Percentiles rank a stretch among this genome's conserved stretches.
Conservation (phyloP, 75 land plant genomes). For the Gnetum montanum region DNA sequence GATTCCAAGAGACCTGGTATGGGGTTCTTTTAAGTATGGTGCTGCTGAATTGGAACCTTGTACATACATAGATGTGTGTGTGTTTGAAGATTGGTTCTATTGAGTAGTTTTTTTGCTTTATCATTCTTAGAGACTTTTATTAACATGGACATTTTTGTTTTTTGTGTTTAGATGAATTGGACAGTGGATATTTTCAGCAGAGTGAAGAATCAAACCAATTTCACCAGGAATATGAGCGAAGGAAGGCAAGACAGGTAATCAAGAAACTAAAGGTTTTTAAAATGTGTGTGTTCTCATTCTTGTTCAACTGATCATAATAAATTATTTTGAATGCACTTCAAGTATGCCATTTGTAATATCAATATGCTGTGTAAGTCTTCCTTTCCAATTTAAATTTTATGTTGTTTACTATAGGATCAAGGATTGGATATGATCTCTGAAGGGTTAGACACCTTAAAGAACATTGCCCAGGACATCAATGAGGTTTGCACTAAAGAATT, state of each 20-base stretch:
- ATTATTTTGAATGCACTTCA: no score
- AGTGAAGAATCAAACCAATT: constrained; percentile 69
- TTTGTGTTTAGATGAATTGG: constrained; percentile 29
- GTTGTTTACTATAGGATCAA: constrained; percentile 44
- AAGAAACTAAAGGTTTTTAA: constrained; percentile 1
- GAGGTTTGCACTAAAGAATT: constrained; percentile 32
- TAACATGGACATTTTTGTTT: not conserved
- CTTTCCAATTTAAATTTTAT: constrained; percentile 4
- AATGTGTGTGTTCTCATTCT: not conserved
- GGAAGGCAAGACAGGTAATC: constrained; percentile 78
- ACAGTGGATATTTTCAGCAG: constrained; percentile 39
- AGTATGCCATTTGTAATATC: no score
- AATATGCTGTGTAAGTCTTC: no score
- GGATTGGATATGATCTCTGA: constrained; percentile 64
- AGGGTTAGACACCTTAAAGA: constrained; percentile 64
- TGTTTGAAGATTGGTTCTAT: not conserved
- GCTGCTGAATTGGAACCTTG: constrained; percentile 7
- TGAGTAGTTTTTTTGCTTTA: not conserved
- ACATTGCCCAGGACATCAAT: constrained; percentile 81
- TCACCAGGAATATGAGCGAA: constrained; percentile 65
- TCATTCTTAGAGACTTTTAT: not conserved
- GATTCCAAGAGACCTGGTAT: constrained; percentile 29
- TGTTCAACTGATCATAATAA: no score
- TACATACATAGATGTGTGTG: not conserved
- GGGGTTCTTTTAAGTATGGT: no score